Percentiles rank a stretch among this genome's conserved stretches.
phyloP scores from a whole-genome alignment of 2,329 filamentous ascomycete genomes.

The Xylariomycetidae sp. region DNA sequence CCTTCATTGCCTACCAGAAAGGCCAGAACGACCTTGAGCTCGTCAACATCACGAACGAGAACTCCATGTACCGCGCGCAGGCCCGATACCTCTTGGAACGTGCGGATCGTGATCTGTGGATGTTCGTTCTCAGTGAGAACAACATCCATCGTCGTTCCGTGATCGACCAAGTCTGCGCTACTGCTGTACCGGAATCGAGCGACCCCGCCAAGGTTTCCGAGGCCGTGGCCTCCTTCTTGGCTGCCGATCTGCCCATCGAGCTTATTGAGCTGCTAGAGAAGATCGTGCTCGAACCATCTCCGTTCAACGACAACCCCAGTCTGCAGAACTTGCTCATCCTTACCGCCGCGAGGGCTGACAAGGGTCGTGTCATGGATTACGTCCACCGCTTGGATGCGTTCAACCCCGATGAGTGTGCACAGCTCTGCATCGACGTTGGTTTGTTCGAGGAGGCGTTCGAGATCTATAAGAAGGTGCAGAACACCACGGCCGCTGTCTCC shows the following conservation, averaged over 20 bases:
- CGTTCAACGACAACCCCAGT: constrained; percentile 95
- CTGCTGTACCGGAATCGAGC: constrained; percentile 84
- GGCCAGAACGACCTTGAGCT: constrained; percentile 96
- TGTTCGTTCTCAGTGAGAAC: constrained; percentile 89
- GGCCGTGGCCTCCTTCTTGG: constrained; percentile 88
- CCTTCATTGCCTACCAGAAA: constrained; percentile 92
- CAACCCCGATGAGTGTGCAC: constrained; percentile 85
- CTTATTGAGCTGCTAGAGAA: constrained; percentile 97
- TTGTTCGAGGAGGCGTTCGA: constrained; percentile 96
- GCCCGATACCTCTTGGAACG: constrained; percentile 90
- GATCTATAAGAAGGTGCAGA: constrained; percentile 96
- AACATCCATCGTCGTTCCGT: constrained; percentile 92
- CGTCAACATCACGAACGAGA: constrained; percentile 97
- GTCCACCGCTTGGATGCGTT: constrained; percentile 87
- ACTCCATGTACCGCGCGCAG: constrained; percentile 99
- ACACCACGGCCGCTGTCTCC: constrained; percentile 79
- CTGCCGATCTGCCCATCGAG: constrained; percentile 84
- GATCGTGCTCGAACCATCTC: constrained; percentile 98
- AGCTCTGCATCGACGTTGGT: constrained; percentile 89
- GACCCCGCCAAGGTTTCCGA: constrained; percentile 94
- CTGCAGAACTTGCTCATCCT: constrained; percentile 95
- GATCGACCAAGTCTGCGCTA: constrained; percentile 93
- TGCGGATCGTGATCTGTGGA: constrained; percentile 85
- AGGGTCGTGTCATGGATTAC: constrained; percentile 90
- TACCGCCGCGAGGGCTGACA: constrained; percentile 94